Evolutionary conservation across 78 protist species (phyloP).

Genomic region (Protostelium mycophagum): DNA sequence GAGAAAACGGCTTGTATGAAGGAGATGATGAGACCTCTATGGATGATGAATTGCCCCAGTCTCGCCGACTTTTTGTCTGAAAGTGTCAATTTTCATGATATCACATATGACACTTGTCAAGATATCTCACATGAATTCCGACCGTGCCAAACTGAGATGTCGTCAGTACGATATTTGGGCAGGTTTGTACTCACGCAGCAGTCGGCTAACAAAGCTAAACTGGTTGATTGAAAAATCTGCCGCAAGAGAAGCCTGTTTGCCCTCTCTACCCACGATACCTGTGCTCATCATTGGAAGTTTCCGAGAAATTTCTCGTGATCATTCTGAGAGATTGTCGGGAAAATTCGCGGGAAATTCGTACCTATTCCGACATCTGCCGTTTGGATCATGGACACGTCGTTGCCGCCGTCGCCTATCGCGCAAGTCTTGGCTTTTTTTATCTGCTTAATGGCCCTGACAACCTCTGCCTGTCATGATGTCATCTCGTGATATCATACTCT

Average conservation of each 20-base stretch:
- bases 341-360: too few species aligned
- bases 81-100: not conserved
- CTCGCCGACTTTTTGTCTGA: conserved; percentile 75
- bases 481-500: too few species aligned
- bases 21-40: conserved; percentile 96
- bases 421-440: conserved; percentile 55
- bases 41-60: conserved; percentile 91
- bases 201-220: conserved; percentile 75
- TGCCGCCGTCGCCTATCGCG: conserved; percentile 98
- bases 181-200: conserved; percentile 20
- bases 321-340: not conserved
- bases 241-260: conserved; percentile 96
- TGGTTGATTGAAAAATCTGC: conserved; percentile 93
- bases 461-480: conserved; percentile 71
- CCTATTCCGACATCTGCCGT: conserved; percentile 97
- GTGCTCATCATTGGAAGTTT: too few species aligned
- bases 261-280: conserved; percentile 97
- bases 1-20: conserved; percentile 93
- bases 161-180: not conserved
- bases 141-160: conserved; percentile 85
- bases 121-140: conserved; percentile 67
- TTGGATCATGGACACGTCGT: conserved; percentile 97
- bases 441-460: conserved; percentile 72
- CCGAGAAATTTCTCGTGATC: too few species aligned
- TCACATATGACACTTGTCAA: not conserved